Percentiles rank a stretch among this genome's conserved stretches.
Conservation (phyloP, 2,329 filamentous ascomycete genomes). For the Blastomyces percursus region DNA sequence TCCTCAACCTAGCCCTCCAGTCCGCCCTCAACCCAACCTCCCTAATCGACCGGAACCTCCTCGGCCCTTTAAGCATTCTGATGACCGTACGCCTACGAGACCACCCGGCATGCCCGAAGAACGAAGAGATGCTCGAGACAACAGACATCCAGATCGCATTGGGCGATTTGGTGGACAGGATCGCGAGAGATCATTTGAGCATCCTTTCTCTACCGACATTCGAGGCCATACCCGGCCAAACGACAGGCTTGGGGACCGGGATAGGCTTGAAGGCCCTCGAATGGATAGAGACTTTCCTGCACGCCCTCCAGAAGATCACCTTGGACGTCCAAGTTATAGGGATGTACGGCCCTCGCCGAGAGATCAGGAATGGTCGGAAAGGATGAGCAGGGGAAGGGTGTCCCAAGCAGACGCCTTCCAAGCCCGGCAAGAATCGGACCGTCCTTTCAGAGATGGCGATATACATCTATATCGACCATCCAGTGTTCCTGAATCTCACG, state of each 20-base stretch:
- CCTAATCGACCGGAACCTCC: conserved; percentile 25
- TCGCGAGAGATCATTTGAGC: conserved; percentile 28
- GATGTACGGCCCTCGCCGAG: conserved; percentile 24
- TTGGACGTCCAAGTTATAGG: conserved; percentile 27
- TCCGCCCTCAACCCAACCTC: conserved; percentile 27
- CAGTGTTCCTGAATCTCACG: conserved; percentile 6
- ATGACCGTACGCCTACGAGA: conserved; percentile 29
- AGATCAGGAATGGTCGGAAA: conserved; percentile 31
- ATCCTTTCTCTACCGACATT: conserved; percentile 19
- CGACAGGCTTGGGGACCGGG: conserved; percentile 20
- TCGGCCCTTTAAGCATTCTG: conserved; percentile 28
- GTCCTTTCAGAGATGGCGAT: conserved; percentile 16
- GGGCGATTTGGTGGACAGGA: conserved; percentile 29
- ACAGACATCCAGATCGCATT: conserved; percentile 28
- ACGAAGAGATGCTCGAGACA: conserved; percentile 25
- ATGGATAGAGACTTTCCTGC: conserved; percentile 23
- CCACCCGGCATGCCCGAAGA: conserved; percentile 30
- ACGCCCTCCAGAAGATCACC: conserved; percentile 30
- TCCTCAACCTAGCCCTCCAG: conserved; percentile 15
- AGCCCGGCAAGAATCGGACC: conserved; percentile 13
- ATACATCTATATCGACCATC: conserved; percentile 21
- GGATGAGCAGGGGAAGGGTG: conserved; percentile 24
- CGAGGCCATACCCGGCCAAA: conserved; percentile 28
- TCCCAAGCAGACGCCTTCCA: conserved; percentile 23
- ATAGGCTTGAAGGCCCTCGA: conserved; percentile 18